phyloP scores from a whole-genome alignment of 495 filamentous ascomycete genomes.

The Ramalina intermedia region DNA sequence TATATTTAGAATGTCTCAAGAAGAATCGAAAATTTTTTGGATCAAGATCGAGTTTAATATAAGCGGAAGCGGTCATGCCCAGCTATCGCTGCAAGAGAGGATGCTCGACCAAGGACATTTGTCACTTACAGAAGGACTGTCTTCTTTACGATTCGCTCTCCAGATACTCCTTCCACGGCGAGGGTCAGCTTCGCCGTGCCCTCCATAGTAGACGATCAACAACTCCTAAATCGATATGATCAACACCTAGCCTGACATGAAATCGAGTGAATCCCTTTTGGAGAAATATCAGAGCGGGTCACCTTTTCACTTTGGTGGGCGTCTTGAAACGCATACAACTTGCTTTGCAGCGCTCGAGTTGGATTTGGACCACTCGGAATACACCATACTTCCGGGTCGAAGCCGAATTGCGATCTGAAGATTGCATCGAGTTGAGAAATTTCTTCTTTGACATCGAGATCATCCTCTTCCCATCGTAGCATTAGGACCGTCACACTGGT shows the following conservation, averaged over 20 bases:
- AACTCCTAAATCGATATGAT: background rate
- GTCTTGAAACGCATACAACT: conserved; percentile 3
- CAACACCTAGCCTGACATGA: too few species aligned
- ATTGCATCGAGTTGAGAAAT: background rate
- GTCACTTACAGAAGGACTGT: background rate
- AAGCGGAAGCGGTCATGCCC: background rate
- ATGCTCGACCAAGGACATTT: too few species aligned
- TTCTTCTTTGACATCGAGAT: conserved; percentile 5
- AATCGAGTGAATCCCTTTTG: too few species aligned
- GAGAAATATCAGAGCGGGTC: too few species aligned
- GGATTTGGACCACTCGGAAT: background rate
- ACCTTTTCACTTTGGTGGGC: conserved; percentile 1
- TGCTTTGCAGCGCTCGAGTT: conserved; percentile 4
- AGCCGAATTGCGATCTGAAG: conserved; percentile 2
- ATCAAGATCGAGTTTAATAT: background rate
- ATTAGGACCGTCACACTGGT: conserved; percentile 5
- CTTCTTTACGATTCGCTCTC: background rate
- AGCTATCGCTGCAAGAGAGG: too few species aligned
- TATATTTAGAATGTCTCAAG: too few species aligned
- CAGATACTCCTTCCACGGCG: conserved; percentile 6
- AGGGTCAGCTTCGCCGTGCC: conserved; percentile 3
- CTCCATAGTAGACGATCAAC: conserved; percentile 10
- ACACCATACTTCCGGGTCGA: conserved; percentile 3
- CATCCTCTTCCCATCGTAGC: conserved; percentile 6
- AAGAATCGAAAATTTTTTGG: too few species aligned